Evolutionary conservation across 306 rosid genomes (phyloP), one percentile per base, ranked within the genome.

Genomic region (Dryas alaskensis): DNA sequence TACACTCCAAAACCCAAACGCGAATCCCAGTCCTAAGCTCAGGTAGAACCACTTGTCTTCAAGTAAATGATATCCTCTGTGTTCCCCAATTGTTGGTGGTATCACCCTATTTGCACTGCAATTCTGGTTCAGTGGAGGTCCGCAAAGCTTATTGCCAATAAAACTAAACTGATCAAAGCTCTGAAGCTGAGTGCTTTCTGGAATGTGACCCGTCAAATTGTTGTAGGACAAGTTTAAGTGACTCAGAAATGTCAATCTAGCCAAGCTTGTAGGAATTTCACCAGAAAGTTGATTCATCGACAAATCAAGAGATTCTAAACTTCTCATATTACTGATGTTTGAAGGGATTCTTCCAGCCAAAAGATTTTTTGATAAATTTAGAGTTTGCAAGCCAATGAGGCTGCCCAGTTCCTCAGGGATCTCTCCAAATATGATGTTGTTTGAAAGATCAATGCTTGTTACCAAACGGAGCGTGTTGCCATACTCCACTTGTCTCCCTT

Each of bases 211-310:
- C 0, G 13, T 50, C 46, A 64, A 2, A 7, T 74, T 64, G 42
- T 64, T 74, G 11, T 19, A 43, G 10, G 78, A 74, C 72, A 74
- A 43, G 17, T 75, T 64, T 17, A 74, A 14, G 39, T 19, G 0
- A 53, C 5, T 8, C 1, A 74, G 17, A 47, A 40, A 64, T 2
- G 62, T 12, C 19, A 74, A 74, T 0, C 8, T 52, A 0, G 57
- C 43, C 14, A 74, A 39, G 64, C 46, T 52, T n/a, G 45, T 53
- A 6, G 78, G 37, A 42, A 74, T 74, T 51, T 42, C 16, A 12
- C 78, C 65, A 4, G 11, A 74, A 55, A 74, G 72, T 51, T 64
- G 78, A n/a, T 52, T 74, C 25, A 7, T 44, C 0, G 72, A 52
- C 6, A 64, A 53, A 51, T 63, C 78, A 49, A 73, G 71, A 6